Base-by-base conservation (phyloP, 2,329 filamentous ascomycete genomes). In the Cladosporium sp. region DNA sequence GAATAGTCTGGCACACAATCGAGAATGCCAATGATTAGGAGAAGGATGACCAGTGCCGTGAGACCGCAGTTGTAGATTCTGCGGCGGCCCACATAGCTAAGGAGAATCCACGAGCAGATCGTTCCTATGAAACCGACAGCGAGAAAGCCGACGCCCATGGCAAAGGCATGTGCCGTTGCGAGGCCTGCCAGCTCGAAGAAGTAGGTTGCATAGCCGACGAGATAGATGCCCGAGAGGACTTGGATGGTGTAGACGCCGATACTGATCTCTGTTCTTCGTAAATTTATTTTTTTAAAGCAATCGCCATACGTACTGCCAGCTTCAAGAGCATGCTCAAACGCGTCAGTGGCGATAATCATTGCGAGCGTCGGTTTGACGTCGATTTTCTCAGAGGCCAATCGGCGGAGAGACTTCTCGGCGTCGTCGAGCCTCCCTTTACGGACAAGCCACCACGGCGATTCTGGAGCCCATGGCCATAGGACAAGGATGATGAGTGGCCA, bases 101-200 rank as follows among this genome's bases (percentile, higher is more conserved):
- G 62, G 2, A 78, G 59, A 14, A 70, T 63, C 76, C 76, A 80
- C 0, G 76, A 75, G 38, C 74, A 64, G 17, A 70, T 67, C 1
- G 76, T 78, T 0, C 76, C 76, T 2, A 76, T 37, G 19, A 79
- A 71, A 3, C 75, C 77, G 2, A 79, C 66, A 0, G 73, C 76
- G 3, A 74, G 73, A 37, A 75, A 70, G 4, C 74, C 76, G 9
- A 79, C 62, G 40, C 72, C 71, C 72, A 79, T 73, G 47, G 66
- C 66, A 66, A 75, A 76, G 1, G 76, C 75, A 49, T 75, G 61
- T 8, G 70, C 64, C 38, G 75, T 72, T 6, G 67, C 63, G 42
- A 75, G 62, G 1, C 77, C 76, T 4, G 76, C 76, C 6, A 73
- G 73, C 51, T 78, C 67, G 68, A 80, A 79, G 70, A 80, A 80